Evolutionary conservation across 1,139 yeast species (phyloP).

Genomic region (Diutina scorzettiae): DNA sequence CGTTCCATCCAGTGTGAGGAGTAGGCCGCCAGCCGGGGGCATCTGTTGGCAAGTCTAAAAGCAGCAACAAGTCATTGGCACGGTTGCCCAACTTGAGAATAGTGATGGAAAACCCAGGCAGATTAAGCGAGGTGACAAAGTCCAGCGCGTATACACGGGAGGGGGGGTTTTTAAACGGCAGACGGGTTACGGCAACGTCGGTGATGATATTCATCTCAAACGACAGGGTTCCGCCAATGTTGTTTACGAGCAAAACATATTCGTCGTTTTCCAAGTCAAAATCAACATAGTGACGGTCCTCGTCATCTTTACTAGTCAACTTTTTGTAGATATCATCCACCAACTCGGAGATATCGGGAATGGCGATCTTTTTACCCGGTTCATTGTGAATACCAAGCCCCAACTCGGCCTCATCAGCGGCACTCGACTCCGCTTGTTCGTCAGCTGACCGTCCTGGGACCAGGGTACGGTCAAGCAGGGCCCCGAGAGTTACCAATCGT

Average conservation of each 20-base stretch:
- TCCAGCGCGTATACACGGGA: conserved; percentile 59
- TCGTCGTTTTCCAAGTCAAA: conserved; percentile 38
- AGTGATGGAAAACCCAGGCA: conserved; percentile 85
- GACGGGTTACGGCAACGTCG: conserved; percentile 30
- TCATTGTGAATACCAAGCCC: conserved; percentile 97
- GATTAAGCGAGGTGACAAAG: conserved; percentile 75
- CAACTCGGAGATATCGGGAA: conserved; percentile 53
- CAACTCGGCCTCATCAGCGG: conserved; percentile 57
- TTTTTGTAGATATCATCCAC: conserved; percentile 41
- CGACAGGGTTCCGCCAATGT: conserved; percentile 77
- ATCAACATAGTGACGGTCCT: conserved; percentile 60
- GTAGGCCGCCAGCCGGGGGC: conserved; percentile 76
- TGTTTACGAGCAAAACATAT: conserved; percentile 62
- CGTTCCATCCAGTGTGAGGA: conserved; percentile 18
- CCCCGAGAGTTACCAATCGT: conserved; percentile 75
- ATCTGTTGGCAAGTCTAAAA: conserved; percentile 57
- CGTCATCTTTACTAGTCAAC: conserved; percentile 40
- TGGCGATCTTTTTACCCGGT: conserved; percentile 72
- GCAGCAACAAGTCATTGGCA: conserved; percentile 28
- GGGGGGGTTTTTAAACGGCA: conserved; percentile 42
- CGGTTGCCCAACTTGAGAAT: conserved; percentile 47
- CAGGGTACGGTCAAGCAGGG: conserved; percentile 79
- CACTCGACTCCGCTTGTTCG: conserved; percentile 30
- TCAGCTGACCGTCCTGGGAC: conserved; percentile 67
- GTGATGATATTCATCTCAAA: conserved; percentile 63